These are phyloP conservation scores for Syzygium syzygioides DNA, from an alignment of 441 rosid genomes.

Conservation along the genomic window DNA sequence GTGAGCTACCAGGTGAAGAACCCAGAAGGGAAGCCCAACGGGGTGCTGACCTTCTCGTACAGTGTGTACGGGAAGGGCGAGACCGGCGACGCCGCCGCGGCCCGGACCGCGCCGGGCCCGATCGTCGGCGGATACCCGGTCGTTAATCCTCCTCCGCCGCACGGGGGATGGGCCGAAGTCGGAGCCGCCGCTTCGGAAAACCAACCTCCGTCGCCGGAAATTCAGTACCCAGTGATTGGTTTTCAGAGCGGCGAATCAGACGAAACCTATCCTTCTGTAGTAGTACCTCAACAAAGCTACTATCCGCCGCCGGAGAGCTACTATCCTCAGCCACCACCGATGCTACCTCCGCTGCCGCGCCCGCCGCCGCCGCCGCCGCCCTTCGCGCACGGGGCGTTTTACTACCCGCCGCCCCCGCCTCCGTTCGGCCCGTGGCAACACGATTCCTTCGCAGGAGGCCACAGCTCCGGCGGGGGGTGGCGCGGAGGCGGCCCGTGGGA, in stretches of 20 bases:
- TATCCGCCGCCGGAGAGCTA: constrained; percentile 17
- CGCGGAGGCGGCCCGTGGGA: constrained; percentile 16
- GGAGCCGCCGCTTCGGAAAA: neutral
- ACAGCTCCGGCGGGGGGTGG: constrained; percentile 11
- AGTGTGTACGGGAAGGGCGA: constrained; percentile 19
- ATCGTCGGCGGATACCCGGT: constrained; percentile 18
- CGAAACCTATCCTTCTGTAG: neutral
- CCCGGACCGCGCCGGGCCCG: constrained; percentile 4
- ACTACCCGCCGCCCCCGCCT: constrained; percentile 11
- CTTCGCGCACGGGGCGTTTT: neutral
- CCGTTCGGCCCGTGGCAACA: constrained; percentile 1
- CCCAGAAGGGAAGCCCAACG: constrained; percentile 46
- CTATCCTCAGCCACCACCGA: constrained; percentile 17
- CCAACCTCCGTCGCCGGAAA: neutral
- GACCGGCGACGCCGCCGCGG: neutral
- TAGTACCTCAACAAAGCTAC: constrained; percentile 2
- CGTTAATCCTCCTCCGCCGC: constrained; percentile 15
- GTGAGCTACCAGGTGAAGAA: constrained; percentile 38
- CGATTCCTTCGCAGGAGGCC: constrained; percentile 6
- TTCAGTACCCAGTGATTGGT: neutral
- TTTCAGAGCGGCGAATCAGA: neutral
- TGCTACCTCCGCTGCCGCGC: neutral
- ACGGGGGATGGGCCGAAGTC: constrained; percentile 4
- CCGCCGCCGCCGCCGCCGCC: constrained; percentile 1
- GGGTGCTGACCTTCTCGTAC: constrained; percentile 41